phyloP scores from a whole-genome alignment of 2,329 filamentous ascomycete species.

The Pseudogymnoascus sp. region DNA sequence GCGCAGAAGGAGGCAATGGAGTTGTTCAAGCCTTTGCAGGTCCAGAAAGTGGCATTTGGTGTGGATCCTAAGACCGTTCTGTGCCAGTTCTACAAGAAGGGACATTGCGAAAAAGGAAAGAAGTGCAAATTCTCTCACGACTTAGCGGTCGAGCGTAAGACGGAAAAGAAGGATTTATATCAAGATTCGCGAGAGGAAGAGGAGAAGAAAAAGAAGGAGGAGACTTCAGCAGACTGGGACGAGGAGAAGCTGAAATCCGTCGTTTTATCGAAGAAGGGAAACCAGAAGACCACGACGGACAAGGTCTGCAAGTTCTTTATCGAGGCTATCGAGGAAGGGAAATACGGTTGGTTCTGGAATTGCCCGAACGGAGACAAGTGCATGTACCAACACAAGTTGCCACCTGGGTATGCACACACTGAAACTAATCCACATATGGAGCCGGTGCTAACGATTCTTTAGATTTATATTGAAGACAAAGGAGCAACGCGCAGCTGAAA shows the following conservation, averaged over 20 bases:
- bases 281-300: slow-evolving; percentile 88
- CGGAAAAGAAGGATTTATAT: slow-evolving; percentile 86
- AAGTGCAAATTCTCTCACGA: slow-evolving; percentile 99
- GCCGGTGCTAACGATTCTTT: slow-evolving; percentile 22
- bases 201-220: slow-evolving; percentile 69
- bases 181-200: slow-evolving; percentile 70
- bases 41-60: slow-evolving; percentile 96
- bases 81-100: slow-evolving; percentile 96
- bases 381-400: slow-evolving; percentile 96
- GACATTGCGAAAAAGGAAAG: slow-evolving; percentile 90
- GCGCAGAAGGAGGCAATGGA: slow-evolving; percentile 73
- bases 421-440: not conserved
- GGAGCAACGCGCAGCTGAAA: slow-evolving; percentile 91
- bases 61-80: slow-evolving; percentile 97
- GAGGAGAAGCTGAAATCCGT: slow-evolving; percentile 91
- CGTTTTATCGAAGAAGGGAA: slow-evolving; percentile 92
- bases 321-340: slow-evolving; percentile 92
- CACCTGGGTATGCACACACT: slow-evolving; percentile 67
- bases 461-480: slow-evolving; percentile 97
- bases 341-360: slow-evolving; percentile 98
- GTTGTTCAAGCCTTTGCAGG: slow-evolving; percentile 81
- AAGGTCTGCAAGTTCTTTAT: slow-evolving; percentile 99
- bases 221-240: slow-evolving; percentile 95
- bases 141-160: slow-evolving; percentile 78
- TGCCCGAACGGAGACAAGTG: slow-evolving; percentile 97